Base-by-base conservation (phyloP, 176 grass and related monocot species). In the Rhynchospora pubera region DNA sequence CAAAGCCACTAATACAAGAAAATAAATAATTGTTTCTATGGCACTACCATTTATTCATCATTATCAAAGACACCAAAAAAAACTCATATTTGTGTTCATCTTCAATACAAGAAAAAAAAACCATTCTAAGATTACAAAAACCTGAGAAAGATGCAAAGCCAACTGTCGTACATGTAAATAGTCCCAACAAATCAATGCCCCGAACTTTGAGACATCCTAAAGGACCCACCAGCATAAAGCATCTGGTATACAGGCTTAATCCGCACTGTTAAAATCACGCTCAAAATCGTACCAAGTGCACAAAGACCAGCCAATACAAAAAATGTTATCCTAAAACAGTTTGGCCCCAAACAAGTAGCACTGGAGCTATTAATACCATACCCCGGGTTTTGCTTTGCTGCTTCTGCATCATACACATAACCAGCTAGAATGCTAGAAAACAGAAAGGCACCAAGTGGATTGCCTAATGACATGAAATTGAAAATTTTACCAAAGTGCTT, bases 401-500 rank as follows among this genome's bases (percentile, higher is more conserved):
- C 90, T 71, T 94, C 95, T 0, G 48, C 83, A 12, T 98, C 95
- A 1, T 97, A 94, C 14, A 98, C 55, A 76, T 91, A 94, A n/a
- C 95, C 95, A 0, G 95, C 87, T 7, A 94, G 79, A 83, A 83
- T 56, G 26, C 85, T 89, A 34, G 93, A 94, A 55, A 98, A 98
- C 50, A 98, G 46, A 82, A 90, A 80, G 4, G 90, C 95, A 0
- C 95, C 95, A 0, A 94, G 64, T 16, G 95, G 92, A 46, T 98
- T 94, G 43, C 90, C 94, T 34, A 97, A 19, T 3, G 83, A 57
- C 50, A 93, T 92, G 83, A 97, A 91, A 58, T 98, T 98, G 9
- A 87, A 93, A 46, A 94, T 93, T 78, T 94, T 84, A 13, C 95
- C 95, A 0, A 91, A 98, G 16, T 98, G 92, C 85, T 98, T 98